Evolutionary conservation across 2,329 filamentous ascomycete genomes (phyloP).

Genomic region (Scedosporium boydii): DNA sequence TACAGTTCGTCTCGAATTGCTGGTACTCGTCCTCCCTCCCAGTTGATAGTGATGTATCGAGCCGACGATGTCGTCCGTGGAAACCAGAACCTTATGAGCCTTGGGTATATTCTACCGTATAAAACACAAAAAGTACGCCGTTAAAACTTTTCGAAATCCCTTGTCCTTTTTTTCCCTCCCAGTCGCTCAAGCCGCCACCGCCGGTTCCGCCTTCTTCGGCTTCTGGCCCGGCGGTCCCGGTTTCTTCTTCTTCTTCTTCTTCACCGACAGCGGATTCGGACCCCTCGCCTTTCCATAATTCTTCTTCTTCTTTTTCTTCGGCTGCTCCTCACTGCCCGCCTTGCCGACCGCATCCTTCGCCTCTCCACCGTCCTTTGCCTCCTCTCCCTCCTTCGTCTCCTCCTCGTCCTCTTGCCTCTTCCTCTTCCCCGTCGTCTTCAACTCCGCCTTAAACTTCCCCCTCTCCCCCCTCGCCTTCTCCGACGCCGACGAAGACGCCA

Average conservation of each 20-base stretch:
- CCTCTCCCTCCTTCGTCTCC: constrained; percentile 18
- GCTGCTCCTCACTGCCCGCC: constrained; percentile 11
- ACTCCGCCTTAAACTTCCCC: constrained; percentile 62
- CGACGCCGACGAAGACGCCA: constrained; percentile 57
- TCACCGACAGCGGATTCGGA: constrained; percentile 62
- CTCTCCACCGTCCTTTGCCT: constrained; percentile 12
- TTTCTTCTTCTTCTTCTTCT: constrained; percentile 56
- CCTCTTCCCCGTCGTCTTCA: constrained; percentile 34
- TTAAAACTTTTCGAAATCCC: not conserved
- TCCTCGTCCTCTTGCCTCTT: constrained; percentile 26
- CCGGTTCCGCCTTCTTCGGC: constrained; percentile 7
- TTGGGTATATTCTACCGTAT: not conserved
- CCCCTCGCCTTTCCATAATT: constrained; percentile 49
- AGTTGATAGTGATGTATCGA: too few relatives aligned
- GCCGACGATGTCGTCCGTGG: not conserved
- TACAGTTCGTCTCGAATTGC: too few relatives aligned
- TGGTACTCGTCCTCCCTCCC: too few relatives aligned
- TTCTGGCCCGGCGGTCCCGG: not conserved
- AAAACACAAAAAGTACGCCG: too few relatives aligned
- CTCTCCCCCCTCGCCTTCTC: constrained; percentile 60
- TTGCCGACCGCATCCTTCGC: constrained; percentile 14
- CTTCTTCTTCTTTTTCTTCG: constrained; percentile 47
- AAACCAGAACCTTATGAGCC: not conserved
- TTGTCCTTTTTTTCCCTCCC: not conserved
- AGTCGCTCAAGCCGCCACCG: constrained; percentile 12